Conservation (phyloP, 2,329 filamentous ascomycete species). For the Diaporthe destruens region DNA sequence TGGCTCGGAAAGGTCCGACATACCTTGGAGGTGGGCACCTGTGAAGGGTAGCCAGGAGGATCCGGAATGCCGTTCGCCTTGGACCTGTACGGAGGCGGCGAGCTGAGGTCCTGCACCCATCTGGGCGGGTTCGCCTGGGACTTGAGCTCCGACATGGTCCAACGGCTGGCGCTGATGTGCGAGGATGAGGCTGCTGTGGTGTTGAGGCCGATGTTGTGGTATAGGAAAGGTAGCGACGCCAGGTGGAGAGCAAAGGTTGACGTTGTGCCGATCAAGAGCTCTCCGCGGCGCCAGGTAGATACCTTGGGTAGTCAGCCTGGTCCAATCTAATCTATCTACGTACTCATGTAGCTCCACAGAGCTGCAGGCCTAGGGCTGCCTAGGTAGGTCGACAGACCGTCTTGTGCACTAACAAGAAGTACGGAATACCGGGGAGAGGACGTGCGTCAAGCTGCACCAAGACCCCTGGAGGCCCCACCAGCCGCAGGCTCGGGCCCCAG, state of each 20-base stretch:
- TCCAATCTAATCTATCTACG: background rate
- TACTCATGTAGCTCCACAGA: conserved; percentile 29
- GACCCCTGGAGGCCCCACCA: conserved; percentile 21
- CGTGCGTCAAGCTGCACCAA: conserved; percentile 16
- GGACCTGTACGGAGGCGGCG: conserved; percentile 73
- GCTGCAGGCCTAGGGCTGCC: background rate
- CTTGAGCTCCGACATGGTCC: conserved; percentile 48
- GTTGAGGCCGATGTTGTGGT: background rate
- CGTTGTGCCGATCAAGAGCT: conserved; percentile 17
- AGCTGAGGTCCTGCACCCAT: conserved; percentile 87
- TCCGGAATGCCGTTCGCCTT: conserved; percentile 78
- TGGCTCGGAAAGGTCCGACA: conserved; percentile 38
- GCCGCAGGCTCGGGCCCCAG: conserved; percentile 5
- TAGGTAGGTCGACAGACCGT: too few species aligned
- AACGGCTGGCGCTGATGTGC: background rate
- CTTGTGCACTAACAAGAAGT: too few species aligned
- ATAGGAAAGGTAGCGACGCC: background rate
- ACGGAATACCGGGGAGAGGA: too few species aligned
- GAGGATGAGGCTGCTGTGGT: background rate
- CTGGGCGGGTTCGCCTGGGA: conserved; percentile 63
- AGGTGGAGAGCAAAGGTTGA: conserved; percentile 1
- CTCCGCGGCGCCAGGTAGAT: background rate
- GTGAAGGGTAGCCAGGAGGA: conserved; percentile 83
- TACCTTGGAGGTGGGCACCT: conserved; percentile 69
- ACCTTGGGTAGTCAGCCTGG: conserved; percentile 21